These are phyloP conservation scores for Neoarthrinium moseri DNA, from an alignment of 2,329 filamentous ascomycete genomes.

Conservation along the genomic window DNA sequence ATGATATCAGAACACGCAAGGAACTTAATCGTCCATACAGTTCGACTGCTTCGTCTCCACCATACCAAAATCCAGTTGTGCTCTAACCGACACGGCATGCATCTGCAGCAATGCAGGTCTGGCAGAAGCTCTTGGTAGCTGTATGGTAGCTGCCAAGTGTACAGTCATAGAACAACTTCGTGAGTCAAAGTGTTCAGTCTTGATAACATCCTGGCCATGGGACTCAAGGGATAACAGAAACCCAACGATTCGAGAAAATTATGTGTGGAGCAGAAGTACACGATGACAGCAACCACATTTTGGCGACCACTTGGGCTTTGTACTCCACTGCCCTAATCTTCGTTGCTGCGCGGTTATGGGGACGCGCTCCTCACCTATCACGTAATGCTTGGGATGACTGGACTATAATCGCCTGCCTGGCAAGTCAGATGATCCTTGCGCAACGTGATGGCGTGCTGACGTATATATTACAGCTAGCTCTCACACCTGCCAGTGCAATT, in stretches of 20 bases:
- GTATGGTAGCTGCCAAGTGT: neutral
- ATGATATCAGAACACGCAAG: neutral
- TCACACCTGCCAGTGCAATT: slow-evolving; percentile 1
- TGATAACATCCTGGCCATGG: neutral
- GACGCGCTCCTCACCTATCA: neutral
- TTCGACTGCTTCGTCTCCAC: neutral
- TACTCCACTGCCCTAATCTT: neutral
- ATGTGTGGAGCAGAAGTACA: neutral
- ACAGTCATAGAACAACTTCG: neutral
- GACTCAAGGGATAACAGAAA: neutral
- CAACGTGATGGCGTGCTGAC: neutral
- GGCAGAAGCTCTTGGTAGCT: neutral
- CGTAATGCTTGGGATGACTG: neutral
- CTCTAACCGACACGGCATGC: neutral
- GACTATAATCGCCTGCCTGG: neutral
- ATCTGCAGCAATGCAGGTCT: slow-evolving; percentile 1
- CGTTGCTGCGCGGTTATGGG: neutral
- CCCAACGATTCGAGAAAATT: neutral
- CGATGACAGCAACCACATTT: neutral
- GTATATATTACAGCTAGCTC: neutral
- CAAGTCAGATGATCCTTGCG: neutral
- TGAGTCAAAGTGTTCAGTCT: neutral
- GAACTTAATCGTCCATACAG: too few species aligned
- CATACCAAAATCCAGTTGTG: neutral
- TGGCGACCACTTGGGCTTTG: neutral